Conservation (phyloP, 148 eudicot genomes). For the Pouteria glomerata region DNA sequence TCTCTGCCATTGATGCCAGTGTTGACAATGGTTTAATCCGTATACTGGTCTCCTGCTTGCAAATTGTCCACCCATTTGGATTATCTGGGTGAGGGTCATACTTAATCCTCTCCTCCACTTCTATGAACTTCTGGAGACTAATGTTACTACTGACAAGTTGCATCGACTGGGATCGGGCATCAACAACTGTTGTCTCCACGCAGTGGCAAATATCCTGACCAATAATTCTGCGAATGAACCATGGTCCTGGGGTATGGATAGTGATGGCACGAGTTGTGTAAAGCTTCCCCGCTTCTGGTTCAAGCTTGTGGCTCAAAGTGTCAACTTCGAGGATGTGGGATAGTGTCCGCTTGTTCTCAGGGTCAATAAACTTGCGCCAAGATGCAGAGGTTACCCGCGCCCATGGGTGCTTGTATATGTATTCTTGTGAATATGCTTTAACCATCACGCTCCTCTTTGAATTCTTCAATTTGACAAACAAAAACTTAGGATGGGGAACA, state of each 20-base stretch:
- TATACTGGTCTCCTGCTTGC: constrained; percentile 92
- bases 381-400: constrained; percentile 91
- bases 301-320: constrained; percentile 74
- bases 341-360: constrained; percentile 71
- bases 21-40: constrained; percentile 76
- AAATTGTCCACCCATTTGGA: constrained; percentile 83
- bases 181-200: constrained; percentile 82
- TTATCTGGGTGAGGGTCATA: constrained; percentile 97
- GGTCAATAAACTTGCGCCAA: constrained; percentile 96
- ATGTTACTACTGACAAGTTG: constrained; percentile 75
- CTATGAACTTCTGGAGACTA: constrained; percentile 71
- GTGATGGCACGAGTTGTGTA: constrained; percentile 84
- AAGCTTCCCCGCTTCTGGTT: constrained; percentile 63
- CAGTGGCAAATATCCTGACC: constrained; percentile 98
- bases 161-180: constrained; percentile 72
- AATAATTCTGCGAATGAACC: constrained; percentile 70
- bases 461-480: constrained; percentile 2
- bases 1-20: constrained; percentile 91
- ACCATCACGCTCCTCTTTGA: constrained; percentile 42
- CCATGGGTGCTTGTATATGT: constrained; percentile 94
- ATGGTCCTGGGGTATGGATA: constrained; percentile 85
- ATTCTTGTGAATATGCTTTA: constrained; percentile 79
- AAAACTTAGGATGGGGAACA: background rate
- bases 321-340: constrained; percentile 92
- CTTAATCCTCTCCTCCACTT: constrained; percentile 86